These are phyloP conservation scores for Diaporthe humulicola DNA, from an alignment of 2,329 filamentous ascomycete genomes.

Conservation along the genomic window DNA sequence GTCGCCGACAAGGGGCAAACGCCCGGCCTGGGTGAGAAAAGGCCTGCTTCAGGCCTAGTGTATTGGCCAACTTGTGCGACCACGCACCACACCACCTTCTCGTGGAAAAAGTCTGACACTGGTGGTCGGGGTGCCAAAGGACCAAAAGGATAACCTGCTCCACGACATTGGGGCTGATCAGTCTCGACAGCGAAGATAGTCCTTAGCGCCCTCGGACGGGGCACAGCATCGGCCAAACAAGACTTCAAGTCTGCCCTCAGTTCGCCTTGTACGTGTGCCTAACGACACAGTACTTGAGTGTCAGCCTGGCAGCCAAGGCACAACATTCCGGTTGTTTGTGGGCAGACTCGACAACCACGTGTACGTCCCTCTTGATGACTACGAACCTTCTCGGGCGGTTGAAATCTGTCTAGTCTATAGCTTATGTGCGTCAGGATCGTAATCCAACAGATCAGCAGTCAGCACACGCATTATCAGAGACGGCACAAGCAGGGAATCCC, in stretches of 20 bases:
- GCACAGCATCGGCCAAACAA: slow-evolving; percentile 13
- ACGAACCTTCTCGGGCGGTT: background rate
- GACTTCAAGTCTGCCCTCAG: background rate
- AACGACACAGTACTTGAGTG: background rate
- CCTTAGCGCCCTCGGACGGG: slow-evolving; percentile 21
- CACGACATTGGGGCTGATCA: slow-evolving; percentile 15
- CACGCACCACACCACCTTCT: slow-evolving; percentile 17
- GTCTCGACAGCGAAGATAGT: slow-evolving; percentile 4
- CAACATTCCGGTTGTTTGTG: background rate
- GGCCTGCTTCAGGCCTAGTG: slow-evolving; percentile 29
- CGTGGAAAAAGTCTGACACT: slow-evolving; percentile 18
- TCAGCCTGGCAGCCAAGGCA: slow-evolving; percentile 8
- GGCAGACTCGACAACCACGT: slow-evolving; percentile 1
- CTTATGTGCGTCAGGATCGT: slow-evolving; percentile 15
- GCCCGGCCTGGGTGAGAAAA: slow-evolving; percentile 5
- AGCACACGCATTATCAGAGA: background rate
- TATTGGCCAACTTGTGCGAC: slow-evolving; percentile 26
- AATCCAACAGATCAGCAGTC: background rate
- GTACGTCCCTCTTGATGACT: slow-evolving; percentile 8
- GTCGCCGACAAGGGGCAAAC: slow-evolving; percentile 13
- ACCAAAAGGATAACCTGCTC: background rate
- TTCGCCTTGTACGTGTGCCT: slow-evolving; percentile 29
- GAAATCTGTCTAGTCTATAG: background rate
- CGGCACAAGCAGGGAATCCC: slow-evolving; percentile 21
- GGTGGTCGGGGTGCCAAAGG: slow-evolving; percentile 19